These are phyloP conservation scores for Penicillium psychrosexuale DNA, from an alignment of 2,329 filamentous ascomycete genomes.

Conservation along the genomic window DNA sequence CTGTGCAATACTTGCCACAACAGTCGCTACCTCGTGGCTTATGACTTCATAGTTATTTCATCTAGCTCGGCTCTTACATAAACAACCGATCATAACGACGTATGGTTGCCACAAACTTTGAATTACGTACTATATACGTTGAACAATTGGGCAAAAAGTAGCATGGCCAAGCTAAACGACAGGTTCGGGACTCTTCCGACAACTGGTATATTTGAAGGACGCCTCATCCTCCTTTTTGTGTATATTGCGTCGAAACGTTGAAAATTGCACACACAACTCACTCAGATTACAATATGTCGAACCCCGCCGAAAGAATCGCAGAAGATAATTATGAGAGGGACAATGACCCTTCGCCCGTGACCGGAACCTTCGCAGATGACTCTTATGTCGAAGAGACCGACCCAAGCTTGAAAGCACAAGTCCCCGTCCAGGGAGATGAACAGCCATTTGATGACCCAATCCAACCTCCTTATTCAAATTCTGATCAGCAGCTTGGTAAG, in stretches of 20 bases:
- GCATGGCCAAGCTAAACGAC: not conserved
- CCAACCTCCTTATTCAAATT: conserved; percentile 29
- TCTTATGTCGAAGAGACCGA: conserved; percentile 25
- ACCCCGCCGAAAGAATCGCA: conserved; percentile 2
- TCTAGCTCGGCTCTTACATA: not conserved
- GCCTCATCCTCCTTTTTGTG: not conserved
- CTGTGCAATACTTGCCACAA: not conserved
- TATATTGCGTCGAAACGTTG: not conserved
- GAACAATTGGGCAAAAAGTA: not conserved
- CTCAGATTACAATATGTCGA: not conserved
- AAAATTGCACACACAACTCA: too few relatives aligned
- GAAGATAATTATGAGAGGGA: conserved; percentile 11
- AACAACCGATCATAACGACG: not conserved
- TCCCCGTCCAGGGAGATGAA: conserved; percentile 28
- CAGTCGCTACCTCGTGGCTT: not conserved
- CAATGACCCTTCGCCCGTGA: conserved; percentile 10
- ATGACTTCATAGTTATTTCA: not conserved
- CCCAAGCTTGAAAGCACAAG: conserved; percentile 7
- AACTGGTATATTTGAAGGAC: not conserved
- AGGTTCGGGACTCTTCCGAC: not conserved
- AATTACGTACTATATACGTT: not conserved
- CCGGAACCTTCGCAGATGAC: conserved; percentile 14
- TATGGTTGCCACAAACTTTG: not conserved
- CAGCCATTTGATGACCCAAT: conserved; percentile 27
- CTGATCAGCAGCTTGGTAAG: conserved; percentile 31